These are phyloP conservation scores for Rhizopogon salebrosus DNA, from an alignment of 768 basidiomycete genomes.

Conservation along the genomic window DNA sequence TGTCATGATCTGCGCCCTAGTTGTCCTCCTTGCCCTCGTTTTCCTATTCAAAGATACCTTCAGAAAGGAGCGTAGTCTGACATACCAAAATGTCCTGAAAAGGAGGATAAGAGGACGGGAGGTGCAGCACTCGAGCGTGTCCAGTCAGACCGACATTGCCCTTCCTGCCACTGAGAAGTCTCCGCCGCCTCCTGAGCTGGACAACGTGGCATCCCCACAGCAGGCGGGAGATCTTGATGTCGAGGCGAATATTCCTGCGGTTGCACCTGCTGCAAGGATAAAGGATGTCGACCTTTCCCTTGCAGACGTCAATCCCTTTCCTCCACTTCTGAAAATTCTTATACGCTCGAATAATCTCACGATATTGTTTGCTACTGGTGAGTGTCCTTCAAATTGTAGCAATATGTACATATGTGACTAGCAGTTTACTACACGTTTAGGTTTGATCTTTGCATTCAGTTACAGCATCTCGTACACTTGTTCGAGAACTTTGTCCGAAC, in stretches of 20 bases:
- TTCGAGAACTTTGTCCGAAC: conserved; percentile 57
- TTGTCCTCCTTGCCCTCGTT: conserved; percentile 48
- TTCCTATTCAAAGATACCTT: conserved; percentile 74
- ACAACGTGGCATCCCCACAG: background rate
- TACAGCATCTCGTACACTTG: conserved; percentile 69
- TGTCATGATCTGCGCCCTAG: conserved; percentile 53
- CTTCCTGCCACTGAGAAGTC: background rate
- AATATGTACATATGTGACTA: background rate
- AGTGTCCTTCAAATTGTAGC: conserved; percentile 9
- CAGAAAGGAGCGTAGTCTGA: conserved; percentile 68
- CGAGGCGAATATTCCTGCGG: conserved; percentile 4
- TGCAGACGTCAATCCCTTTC: conserved; percentile 63
- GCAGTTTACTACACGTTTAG: conserved; percentile 24
- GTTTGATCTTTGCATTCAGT: conserved; percentile 59
- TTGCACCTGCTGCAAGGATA: conserved; percentile 2
- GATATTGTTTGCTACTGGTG: conserved; percentile 33
- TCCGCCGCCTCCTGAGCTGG: background rate
- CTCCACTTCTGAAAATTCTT: conserved; percentile 52
- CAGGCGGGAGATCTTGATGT: conserved; percentile 18
- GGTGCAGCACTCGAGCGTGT: conserved; percentile 10
- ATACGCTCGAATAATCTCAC: conserved; percentile 57
- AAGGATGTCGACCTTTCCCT: conserved; percentile 47
- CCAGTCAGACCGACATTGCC: conserved; percentile 9
- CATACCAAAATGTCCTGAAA: conserved; percentile 63
- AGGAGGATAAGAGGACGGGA: conserved; percentile 29